These are phyloP conservation scores for Fusarium tupiense DNA, from an alignment of 2,329 filamentous ascomycete species.

Conservation along the genomic window DNA sequence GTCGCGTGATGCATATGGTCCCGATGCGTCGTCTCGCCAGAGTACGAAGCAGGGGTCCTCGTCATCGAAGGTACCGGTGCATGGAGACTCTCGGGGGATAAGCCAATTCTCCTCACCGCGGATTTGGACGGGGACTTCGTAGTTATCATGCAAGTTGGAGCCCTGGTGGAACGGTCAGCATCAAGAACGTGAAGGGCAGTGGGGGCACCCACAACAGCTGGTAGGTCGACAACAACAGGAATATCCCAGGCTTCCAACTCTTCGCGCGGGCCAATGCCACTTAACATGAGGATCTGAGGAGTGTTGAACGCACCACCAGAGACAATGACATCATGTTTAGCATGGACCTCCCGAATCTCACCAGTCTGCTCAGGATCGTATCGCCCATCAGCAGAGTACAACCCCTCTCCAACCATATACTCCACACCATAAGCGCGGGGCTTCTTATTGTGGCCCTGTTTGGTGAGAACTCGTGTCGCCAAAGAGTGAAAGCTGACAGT, in stretches of 20 bases:
- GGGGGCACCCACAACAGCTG: neutral
- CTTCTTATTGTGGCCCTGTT: neutral
- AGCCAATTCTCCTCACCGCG: neutral
- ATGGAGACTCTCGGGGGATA: neutral
- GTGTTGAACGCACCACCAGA: neutral
- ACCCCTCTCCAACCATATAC: neutral
- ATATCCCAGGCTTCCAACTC: neutral
- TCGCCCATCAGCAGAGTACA: constrained; percentile 5
- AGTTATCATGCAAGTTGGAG: neutral
- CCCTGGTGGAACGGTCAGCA: rapidly evolving
- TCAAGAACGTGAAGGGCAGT: rapidly evolving
- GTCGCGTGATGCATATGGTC: neutral
- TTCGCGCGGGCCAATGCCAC: neutral
- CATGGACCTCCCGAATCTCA: neutral
- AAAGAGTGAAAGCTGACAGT: constrained; percentile 5
- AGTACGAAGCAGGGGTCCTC: neutral
- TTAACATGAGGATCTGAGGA: neutral
- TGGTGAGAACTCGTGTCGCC: neutral
- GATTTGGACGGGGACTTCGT: neutral
- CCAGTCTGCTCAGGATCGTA: neutral
- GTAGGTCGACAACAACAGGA: neutral
- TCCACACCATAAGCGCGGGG: neutral
- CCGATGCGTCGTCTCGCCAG: neutral
- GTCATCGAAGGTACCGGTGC: neutral
- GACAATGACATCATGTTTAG: constrained; percentile 1